Evolutionary conservation across 2,329 filamentous ascomycete genomes (phyloP).

Genomic region (Alternaria arborescens): DNA sequence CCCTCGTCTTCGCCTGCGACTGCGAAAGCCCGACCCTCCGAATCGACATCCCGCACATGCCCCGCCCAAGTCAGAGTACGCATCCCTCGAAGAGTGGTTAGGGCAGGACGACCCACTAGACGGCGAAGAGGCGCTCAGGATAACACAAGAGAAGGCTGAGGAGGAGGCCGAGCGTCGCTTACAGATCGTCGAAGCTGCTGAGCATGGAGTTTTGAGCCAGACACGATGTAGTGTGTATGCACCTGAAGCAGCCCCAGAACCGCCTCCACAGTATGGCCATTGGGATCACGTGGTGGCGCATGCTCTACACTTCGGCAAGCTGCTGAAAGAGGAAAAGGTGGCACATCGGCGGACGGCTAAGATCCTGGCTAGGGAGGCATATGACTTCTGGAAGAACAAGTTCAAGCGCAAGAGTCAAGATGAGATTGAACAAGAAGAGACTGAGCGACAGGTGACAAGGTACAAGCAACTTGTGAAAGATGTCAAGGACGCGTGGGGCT

Average conservation of each 20-base stretch:
- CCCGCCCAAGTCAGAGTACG: constrained; percentile 55
- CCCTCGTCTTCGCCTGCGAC: constrained; percentile 57
- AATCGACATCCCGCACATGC: constrained; percentile 63
- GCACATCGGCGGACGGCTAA: constrained; percentile 81
- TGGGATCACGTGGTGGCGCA: constrained; percentile 85
- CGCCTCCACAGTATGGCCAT: constrained; percentile 82
- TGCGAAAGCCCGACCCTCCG: constrained; percentile 60
- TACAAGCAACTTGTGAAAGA: constrained; percentile 77
- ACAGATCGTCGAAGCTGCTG: constrained; percentile 75
- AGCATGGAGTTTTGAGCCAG: constrained; percentile 78
- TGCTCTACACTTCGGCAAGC: constrained; percentile 78
- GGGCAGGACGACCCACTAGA: constrained; percentile 59
- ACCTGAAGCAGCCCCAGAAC: constrained; percentile 77
- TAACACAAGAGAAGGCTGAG: constrained; percentile 42
- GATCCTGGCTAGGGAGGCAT: constrained; percentile 78
- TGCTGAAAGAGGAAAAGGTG: constrained; percentile 81
- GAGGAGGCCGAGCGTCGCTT: constrained; percentile 75
- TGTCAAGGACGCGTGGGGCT: constrained; percentile 67
- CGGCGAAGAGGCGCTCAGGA: constrained; percentile 51
- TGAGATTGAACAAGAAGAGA: constrained; percentile 81
- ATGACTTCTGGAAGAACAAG: constrained; percentile 76
- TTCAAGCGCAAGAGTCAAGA: constrained; percentile 67
- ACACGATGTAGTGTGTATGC: constrained; percentile 76
- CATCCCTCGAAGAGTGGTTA: constrained; percentile 72
- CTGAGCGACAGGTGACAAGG: constrained; percentile 69